These are phyloP conservation scores for Podospora pseudopauciseta DNA, from an alignment of 495 filamentous ascomycete species.

Conservation along the genomic window DNA sequence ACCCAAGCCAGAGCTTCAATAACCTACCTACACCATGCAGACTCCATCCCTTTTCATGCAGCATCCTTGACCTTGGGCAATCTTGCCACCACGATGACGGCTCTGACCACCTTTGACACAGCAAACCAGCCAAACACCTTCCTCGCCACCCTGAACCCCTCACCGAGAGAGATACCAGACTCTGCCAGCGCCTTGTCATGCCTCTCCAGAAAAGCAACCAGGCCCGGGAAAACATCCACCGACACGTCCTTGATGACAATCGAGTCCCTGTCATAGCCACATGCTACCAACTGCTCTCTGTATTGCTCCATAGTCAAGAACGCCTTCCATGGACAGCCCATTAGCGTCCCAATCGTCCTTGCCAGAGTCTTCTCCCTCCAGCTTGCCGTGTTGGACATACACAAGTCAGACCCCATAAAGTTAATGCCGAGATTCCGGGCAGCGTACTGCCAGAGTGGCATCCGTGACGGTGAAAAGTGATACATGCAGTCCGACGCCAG, in stretches of 20 bases:
- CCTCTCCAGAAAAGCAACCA: not conserved
- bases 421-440: slow-evolving; percentile 35
- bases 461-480: slow-evolving; percentile 48
- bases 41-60: not conserved
- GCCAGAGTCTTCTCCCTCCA: slow-evolving; percentile 4
- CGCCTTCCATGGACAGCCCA: slow-evolving; percentile 16
- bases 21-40: no score
- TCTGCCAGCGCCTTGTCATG: not conserved
- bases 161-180: not conserved
- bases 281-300: slow-evolving; percentile 7
- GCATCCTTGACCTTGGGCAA: not conserved
- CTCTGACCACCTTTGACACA: not conserved
- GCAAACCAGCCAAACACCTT: slow-evolving; percentile 1
- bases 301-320: slow-evolving; percentile 14
- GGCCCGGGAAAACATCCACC: not conserved
- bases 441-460: slow-evolving; percentile 38
- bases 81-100: not conserved
- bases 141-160: not conserved
- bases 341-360: slow-evolving; percentile 12
- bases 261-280: not conserved
- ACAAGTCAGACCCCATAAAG: slow-evolving; percentile 35
- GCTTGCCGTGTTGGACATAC: not conserved
- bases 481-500: slow-evolving; percentile 51
- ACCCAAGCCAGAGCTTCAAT: no score
- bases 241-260: not conserved